Evolutionary conservation across 768 basidiomycete genomes (phyloP), one percentile per base, ranked within the genome.

Genomic region (Botryobasidium botryosum): DNA sequence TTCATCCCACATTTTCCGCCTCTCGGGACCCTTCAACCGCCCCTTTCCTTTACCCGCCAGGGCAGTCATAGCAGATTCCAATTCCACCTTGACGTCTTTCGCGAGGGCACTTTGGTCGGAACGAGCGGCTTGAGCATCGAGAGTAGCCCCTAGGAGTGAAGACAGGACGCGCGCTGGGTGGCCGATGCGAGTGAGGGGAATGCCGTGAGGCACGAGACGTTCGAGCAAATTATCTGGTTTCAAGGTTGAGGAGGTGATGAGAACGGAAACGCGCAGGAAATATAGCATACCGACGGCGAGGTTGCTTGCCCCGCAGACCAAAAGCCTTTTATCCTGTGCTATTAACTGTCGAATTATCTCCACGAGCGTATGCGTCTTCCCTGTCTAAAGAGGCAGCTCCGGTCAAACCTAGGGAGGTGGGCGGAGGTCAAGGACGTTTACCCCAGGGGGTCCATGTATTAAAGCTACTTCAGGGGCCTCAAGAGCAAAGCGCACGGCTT

Each of bases 371-470:
- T 88, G 84, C 0, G 92, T 99, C 66, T 97, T 97, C 5, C 92
- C 92, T 2, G 90, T 92, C 47, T 84, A 78, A 77, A 43, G 33
- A 42, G 7, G 39, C 8, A n/a, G 7, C 18, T 18, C 6, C 36
- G 48, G 8, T 35, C 28, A 15, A 40, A 23, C 21, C 15, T 17
- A 20, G 2, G 18, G 21, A 8, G 41, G n/a, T 39, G 23, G 21
- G 35, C 32, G 24, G 17, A 4, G 6, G n/a, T 21, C 56, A 73
- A 48, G n/a, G n/a, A 12, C 4, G 35, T 52, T 31, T 40, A 53
- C 52, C 17, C 92, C 92, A 49, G 94, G 94, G n/a, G 94, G 94
- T 0, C 94, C 94, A 55, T 97, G 91, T 21, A 99, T 88, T 53
- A 87, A 86, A 1, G 85, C 86, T 0, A 96, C 72, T 57, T 92